These are phyloP conservation scores for Tympanopsis confertula DNA, from an alignment of 2,329 filamentous ascomycete genomes.

Conservation along the genomic window DNA sequence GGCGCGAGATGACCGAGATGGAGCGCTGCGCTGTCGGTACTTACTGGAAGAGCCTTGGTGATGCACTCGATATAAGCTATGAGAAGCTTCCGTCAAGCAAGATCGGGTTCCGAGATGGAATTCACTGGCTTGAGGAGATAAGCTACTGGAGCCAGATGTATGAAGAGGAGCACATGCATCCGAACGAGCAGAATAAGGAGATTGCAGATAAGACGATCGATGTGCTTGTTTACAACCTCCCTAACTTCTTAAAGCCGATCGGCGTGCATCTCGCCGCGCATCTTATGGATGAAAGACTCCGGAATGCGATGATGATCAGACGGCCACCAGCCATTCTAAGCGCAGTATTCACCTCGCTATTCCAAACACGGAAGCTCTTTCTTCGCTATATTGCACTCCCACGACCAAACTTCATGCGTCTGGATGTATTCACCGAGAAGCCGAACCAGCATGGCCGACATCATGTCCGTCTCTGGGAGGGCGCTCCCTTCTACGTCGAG, in stretches of 20 bases:
- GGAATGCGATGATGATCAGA: slow-evolving; percentile 35
- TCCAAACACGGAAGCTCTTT: slow-evolving; percentile 30
- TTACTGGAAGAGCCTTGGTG: slow-evolving; percentile 44
- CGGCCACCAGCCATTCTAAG: slow-evolving; percentile 19
- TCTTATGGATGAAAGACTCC: slow-evolving; percentile 37
- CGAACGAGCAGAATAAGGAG: slow-evolving; percentile 21
- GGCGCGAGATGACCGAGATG: slow-evolving; percentile 39
- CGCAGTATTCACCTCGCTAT: slow-evolving; percentile 19
- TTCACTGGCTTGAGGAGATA: slow-evolving; percentile 39
- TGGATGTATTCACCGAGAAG: slow-evolving; percentile 17
- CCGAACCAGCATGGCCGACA: slow-evolving; percentile 29
- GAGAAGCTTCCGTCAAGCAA: slow-evolving; percentile 24
- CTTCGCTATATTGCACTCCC: slow-evolving; percentile 36
- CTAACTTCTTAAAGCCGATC: slow-evolving; percentile 14
- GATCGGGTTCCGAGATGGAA: slow-evolving; percentile 31
- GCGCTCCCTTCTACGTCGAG: slow-evolving; percentile 40
- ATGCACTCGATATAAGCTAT: slow-evolving; percentile 40
- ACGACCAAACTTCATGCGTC: slow-evolving; percentile 24
- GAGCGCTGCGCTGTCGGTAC: slow-evolving; percentile 43
- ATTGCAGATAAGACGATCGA: slow-evolving; percentile 34
- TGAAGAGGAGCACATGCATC: slow-evolving; percentile 34
- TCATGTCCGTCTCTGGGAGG: slow-evolving; percentile 26
- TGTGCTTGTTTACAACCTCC: slow-evolving; percentile 29
- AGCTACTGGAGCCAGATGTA: slow-evolving; percentile 36
- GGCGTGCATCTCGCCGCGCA: slow-evolving; percentile 27